Evolutionary conservation across 371 early-diverging fungal species (phyloP).

Genomic region (Mortierella sp.): DNA sequence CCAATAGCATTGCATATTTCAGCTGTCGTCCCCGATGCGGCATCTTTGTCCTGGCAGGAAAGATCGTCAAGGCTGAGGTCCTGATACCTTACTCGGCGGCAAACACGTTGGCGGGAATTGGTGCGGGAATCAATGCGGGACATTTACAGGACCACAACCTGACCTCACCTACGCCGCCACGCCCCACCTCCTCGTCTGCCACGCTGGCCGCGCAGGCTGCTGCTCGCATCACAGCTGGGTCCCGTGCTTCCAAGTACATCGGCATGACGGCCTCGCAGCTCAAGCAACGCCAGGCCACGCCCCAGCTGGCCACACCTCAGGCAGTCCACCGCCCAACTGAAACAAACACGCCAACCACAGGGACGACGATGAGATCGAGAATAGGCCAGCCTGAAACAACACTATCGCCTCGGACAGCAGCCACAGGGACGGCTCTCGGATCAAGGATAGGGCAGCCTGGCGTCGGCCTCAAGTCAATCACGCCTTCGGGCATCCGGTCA

Average conservation of each 20-base stretch:
- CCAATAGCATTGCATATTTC: constrained; percentile 68
- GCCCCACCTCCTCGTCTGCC: constrained; percentile 4
- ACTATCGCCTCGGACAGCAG: no score
- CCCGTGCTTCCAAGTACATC: constrained; percentile 68
- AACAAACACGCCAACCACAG: neutral
- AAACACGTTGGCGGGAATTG: neutral
- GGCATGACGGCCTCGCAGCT: constrained; percentile 70
- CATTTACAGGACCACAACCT: neutral
- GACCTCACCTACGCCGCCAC: constrained; percentile 6
- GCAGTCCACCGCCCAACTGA: neutral
- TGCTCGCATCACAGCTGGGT: constrained; percentile 61
- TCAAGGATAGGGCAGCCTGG: no score
- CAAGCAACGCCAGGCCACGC: constrained; percentile 55
- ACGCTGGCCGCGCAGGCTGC: constrained; percentile 54
- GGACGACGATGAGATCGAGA: constrained; percentile 12
- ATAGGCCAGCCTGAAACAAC: no score
- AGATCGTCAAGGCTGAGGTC: constrained; percentile 60
- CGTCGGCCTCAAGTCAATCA: no score
- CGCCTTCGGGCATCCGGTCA: no score
- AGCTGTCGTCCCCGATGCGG: constrained; percentile 75
- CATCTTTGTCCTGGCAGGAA: constrained; percentile 74
- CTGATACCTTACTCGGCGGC: constrained; percentile 38
- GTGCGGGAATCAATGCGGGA: no score
- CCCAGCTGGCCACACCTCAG: constrained; percentile 31
- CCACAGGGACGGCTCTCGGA: no score